phyloP scores from a whole-genome alignment of 2,329 filamentous ascomycete species.

The Endoconidiophora laricicola region DNA sequence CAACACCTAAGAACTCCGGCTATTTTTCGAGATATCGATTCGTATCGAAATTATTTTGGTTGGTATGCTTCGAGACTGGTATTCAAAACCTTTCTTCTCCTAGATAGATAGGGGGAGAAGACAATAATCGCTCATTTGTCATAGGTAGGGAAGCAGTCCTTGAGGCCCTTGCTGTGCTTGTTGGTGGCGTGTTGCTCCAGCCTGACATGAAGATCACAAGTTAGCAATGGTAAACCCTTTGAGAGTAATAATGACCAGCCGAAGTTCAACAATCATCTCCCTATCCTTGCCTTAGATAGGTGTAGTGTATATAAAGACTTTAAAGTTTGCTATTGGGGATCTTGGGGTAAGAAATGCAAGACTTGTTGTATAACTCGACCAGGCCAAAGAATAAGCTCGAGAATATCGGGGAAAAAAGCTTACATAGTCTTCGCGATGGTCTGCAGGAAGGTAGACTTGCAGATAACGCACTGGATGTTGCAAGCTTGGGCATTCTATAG shows the following conservation, averaged over 20 bases:
- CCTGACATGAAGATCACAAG: conserved; percentile 20
- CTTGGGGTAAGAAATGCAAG: no score
- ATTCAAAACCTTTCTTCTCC: no score
- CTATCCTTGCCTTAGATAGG: neutral
- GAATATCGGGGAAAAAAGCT: conserved; percentile 16
- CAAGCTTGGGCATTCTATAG: conserved; percentile 53
- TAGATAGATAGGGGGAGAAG: no score
- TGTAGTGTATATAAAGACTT: no score
- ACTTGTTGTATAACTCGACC: no score
- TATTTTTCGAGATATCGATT: neutral
- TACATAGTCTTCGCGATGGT: conserved; percentile 58
- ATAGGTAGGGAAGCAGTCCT: conserved; percentile 51
- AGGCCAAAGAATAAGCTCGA: conserved; percentile 11
- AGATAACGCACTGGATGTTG: conserved; percentile 60
- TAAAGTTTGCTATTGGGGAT: no score
- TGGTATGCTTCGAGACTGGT: neutral
- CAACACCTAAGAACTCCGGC: no score
- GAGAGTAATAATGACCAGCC: neutral
- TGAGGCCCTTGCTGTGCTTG: conserved; percentile 58
- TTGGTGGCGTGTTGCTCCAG: conserved; percentile 56
- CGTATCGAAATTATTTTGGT: neutral
- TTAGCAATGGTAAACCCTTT: no score
- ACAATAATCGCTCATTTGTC: conserved; percentile 6
- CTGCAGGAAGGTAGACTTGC: conserved; percentile 65
- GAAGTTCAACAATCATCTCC: neutral